Evolutionary conservation across 208 protist genomes (phyloP).

Genomic region (Entamoeba dispar): DNA sequence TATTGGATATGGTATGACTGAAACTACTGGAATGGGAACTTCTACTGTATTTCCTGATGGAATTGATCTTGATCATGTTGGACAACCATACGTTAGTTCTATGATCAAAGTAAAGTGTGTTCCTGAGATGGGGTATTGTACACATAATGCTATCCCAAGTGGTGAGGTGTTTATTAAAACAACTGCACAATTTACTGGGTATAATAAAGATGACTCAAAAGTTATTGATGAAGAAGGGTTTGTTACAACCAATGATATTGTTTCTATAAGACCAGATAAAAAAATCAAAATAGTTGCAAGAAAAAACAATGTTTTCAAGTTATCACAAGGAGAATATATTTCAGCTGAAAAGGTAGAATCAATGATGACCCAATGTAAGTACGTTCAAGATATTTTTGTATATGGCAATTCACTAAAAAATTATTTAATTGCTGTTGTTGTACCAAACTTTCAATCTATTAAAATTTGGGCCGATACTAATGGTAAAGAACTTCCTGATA

Average conservation of each 20-base stretch:
- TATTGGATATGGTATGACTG: slow-evolving; percentile 12
- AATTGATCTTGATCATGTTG: neutral
- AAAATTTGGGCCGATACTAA: neutral
- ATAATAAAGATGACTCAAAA: slow-evolving; percentile 12
- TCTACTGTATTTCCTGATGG: neutral
- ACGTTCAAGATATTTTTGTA: neutral
- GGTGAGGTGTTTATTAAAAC: slow-evolving; percentile 4
- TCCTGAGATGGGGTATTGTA: neutral
- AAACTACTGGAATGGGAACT: neutral
- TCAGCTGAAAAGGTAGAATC: slow-evolving; percentile 1
- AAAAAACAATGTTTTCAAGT: slow-evolving; percentile 7
- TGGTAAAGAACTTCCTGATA: neutral
- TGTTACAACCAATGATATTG: slow-evolving; percentile 15
- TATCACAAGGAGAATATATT: slow-evolving; percentile 12
- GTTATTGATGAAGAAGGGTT: slow-evolving; percentile 7
- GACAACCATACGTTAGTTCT: neutral
- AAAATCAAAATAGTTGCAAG: slow-evolving; percentile 1
- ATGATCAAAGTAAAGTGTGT: neutral
- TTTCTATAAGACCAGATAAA: neutral
- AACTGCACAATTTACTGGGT: slow-evolving; percentile 1
- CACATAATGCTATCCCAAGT: neutral
- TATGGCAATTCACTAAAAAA: neutral
- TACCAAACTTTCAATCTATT: neutral
- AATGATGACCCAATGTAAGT: neutral
- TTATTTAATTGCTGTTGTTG: neutral